phyloP scores from a whole-genome alignment of 139 green algal species.

The Volvox reticuliferus region DNA sequence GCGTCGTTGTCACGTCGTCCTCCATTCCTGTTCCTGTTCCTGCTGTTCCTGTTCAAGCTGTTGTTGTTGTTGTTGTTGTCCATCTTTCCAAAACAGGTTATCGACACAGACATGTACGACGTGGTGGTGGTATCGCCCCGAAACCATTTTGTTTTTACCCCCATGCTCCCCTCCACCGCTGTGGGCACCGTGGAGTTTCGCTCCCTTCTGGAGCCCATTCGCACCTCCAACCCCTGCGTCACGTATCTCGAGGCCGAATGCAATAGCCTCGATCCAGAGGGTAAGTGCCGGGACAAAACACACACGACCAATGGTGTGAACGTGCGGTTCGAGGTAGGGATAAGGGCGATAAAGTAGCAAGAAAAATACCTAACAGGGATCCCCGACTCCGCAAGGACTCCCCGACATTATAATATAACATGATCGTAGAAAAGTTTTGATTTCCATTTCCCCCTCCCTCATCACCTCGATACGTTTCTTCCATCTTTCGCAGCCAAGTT shows the following conservation, averaged over 20 bases:
- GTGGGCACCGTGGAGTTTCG: slow-evolving; percentile 72
- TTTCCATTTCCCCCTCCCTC: neutral
- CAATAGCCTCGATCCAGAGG: slow-evolving; percentile 61
- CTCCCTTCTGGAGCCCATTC: slow-evolving; percentile 78
- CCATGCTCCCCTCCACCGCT: slow-evolving; percentile 81
- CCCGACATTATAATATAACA: neutral
- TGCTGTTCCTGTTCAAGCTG: too few species aligned
- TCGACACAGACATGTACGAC: slow-evolving; percentile 78
- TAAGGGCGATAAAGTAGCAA: neutral
- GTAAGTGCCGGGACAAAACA: neutral
- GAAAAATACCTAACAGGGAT: neutral
- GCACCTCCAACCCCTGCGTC: slow-evolving; percentile 74
- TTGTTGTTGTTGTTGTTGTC: too few species aligned
- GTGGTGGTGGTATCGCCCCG: slow-evolving; percentile 73
- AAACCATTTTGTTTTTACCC: slow-evolving; percentile 87
- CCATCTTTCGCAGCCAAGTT: slow-evolving; percentile 44
- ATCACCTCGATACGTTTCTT: neutral
- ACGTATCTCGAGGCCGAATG: slow-evolving; percentile 71
- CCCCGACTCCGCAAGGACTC: neutral
- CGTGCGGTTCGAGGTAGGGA: neutral
- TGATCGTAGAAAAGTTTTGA: neutral
- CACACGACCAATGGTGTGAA: neutral
- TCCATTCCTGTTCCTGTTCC: too few species aligned
- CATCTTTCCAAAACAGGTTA: slow-evolving; percentile 63
- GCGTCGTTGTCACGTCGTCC: too few species aligned